Base-by-base conservation (phyloP, 2,329 filamentous ascomycete genomes). In the Didymella lethalis region DNA sequence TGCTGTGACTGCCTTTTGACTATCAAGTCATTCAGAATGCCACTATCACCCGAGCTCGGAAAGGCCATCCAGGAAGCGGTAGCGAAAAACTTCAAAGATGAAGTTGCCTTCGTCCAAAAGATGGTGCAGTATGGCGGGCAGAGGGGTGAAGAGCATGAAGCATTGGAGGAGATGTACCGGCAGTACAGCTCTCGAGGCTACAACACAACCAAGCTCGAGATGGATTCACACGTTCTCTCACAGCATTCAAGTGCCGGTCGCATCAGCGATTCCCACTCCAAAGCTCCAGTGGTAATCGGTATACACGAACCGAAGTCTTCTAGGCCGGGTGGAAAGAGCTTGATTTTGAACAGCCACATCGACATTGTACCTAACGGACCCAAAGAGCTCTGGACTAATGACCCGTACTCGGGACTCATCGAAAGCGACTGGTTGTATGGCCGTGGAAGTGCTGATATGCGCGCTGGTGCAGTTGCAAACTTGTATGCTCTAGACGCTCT, bases 391-490 rank as follows among this genome's bases (percentile, higher is more conserved):
- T 68, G 65, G 65, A 65, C 62, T 12, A 56, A 64, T 25, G 53
- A 63, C 18, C 65, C 65, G 1, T 68, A 66, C 43, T 63, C 59
- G 16, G 64, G 62, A 4, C 29, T 61, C 6, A 66, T 67, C 20
- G 64, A 68, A 38, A 64, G 61, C 14, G 65, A 68, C 44, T 65
- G 64, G 62, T 25, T 68, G 6, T 68, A 68, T 25, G 65, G 65
- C 2, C 56, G 65, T 10, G 65, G 64, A 38, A 57, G 59, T 29
- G 56, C 53, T 4, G 65, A 68, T 31, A 68, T 68, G 65, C 60
- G 60, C 41, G 62, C 64, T 14, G 64, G 65, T 14, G 57, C 61
- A 34, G 65, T 63, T 3, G 58, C 64, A 3, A 66, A 68, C 25
- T 12, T 68, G 23, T 66, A 60, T 44, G 65, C 65, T 10, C 48